Base-by-base conservation (phyloP, 108 stramenopile species). In the Parmales sp. region DNA sequence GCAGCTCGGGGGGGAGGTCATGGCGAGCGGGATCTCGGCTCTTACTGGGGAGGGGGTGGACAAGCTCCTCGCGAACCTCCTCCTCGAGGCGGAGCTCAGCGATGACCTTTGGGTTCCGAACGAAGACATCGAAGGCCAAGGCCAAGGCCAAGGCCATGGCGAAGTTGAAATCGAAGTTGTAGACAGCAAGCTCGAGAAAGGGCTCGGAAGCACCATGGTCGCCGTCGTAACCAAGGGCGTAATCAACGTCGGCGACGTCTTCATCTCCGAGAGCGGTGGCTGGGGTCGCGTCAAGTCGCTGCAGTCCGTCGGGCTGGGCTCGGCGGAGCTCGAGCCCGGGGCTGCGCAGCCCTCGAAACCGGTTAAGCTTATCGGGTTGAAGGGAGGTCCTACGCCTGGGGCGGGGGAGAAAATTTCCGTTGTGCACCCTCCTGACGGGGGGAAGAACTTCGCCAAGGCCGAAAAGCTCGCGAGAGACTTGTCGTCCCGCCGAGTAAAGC, bases 171-270 rank as follows among this genome's bases (percentile, higher is more conserved):
- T n/a, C 39, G 80, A 90, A 51, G 90, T 99, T 7, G 71, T 99
- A 43, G 99, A 99, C 78, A 90, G 95, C 16, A 74, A 88, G 16
- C 73, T 97, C 3, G 91, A 96, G 67, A 74, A 75, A 45, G 95
- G 96, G 11, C 78, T 97, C 5, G 98, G 98, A 63, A 89, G 83
- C 20, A 90, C 96, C 25, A 94, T 95, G 11, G 95, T 95, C 39
- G 83, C 86, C 13, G 75, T 99, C n/a, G 87, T 97, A 45, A 90
- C 93, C 71, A 90, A 90, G 76, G 99, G 99, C 65, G 94, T 94
- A 19, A 76, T 99, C 19, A 72, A 79, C 36, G 82, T 91, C 39
- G 95, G 97, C 16, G 95, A 98, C 70, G 37, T 86, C 13, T 76
- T 98, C 39, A 79, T 86, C 37, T 65, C n/a, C n/a, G n/a, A n/a